Evolutionary conservation across 2,329 filamentous ascomycete genomes (phyloP), one percentile per base, ranked within the genome.

Genomic region (Sporothrix variecibatus): DNA sequence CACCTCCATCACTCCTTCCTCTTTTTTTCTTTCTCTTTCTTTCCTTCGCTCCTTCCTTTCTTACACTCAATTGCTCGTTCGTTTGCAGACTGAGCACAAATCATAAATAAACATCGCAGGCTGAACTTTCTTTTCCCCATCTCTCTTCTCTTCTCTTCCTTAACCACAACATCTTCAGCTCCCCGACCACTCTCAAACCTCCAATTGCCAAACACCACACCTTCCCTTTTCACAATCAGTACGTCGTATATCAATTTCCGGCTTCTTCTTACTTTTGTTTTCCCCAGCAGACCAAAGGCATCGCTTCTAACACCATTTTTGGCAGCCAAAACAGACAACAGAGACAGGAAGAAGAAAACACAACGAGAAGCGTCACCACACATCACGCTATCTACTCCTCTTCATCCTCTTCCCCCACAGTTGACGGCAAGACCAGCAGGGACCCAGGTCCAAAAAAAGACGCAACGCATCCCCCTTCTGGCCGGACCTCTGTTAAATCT

Each of bases 1-100:
- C 31, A 31, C 58, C 49, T n/a, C 49, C 49, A 38, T 70, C 49
- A 8, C 67, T 58, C 67, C 49, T 40, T 58, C 67, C 67, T 56
- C 67, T 51, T 53, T 28, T 34, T 28, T n/a, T 28, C 12, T 26
- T 6, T 31, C n/a, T 9, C 58, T 38, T 34, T 34, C 62, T 65
- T 62, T 34, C 15, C 58, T 62, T 38, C 23, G 38, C 43, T 51
- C 65, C 65, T 34, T 51, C 26, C 17, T n/a, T 34, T 20, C 8
- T 34, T 40, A 31, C 62, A 28, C 20, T 20, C n/a, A 9, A 40
- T 6, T 67, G n/a, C 26, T 46, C 38, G 23, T 67, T 67, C 23
- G 62, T 28, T 67, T 46, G 38, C 60, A 67, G 38, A 23, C 17
- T 15, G 12, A 49, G 34, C 38, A 28, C 23, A 46, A 28, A 67